Percentiles rank a stretch among this genome's conserved stretches.
Conservation (phyloP, 2,329 filamentous ascomycete species). For the Penicillium nordicum region DNA sequence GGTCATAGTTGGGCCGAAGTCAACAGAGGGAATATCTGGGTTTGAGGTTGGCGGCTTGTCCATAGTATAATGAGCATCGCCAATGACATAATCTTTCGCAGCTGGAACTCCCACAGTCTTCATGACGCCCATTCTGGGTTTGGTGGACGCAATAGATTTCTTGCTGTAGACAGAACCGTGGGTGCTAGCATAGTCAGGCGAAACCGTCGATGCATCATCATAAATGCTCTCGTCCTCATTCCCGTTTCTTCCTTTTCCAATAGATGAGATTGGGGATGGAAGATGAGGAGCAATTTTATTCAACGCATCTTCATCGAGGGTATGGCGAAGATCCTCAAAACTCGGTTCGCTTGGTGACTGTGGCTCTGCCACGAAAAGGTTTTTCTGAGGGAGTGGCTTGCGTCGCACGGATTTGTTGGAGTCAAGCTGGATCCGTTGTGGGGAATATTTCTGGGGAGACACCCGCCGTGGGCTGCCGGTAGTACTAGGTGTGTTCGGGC, state of each 20-base stretch:
- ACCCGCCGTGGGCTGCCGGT: conserved; percentile 9
- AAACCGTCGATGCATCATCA: conserved; percentile 60
- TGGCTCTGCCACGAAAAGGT: conserved; percentile 15
- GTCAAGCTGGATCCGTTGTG: conserved; percentile 29
- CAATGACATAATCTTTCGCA: conserved; percentile 44
- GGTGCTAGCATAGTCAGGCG: conserved; percentile 77
- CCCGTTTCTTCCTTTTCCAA: background rate
- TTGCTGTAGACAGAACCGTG: conserved; percentile 51
- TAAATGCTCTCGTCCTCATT: conserved; percentile 49
- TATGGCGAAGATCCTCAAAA: conserved; percentile 42
- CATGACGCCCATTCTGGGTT: conserved; percentile 73
- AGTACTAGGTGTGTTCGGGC: conserved; percentile 12
- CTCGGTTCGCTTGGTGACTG: conserved; percentile 34
- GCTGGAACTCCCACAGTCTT: conserved; percentile 66
- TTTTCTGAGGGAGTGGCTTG: conserved; percentile 52
- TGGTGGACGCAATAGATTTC: conserved; percentile 43
- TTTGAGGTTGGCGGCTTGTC: conserved; percentile 35
- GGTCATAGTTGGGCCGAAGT: conserved; percentile 82
- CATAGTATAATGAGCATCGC: conserved; percentile 46
- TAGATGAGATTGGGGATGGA: conserved; percentile 27
- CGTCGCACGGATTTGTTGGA: conserved; percentile 48
- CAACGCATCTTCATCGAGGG: conserved; percentile 50
- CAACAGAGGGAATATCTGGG: conserved; percentile 66
- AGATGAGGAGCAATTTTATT: conserved; percentile 45
- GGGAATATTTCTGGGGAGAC: background rate